A percentile compares a stretch with the other conserved stretches of the same genome.
These are phyloP conservation scores for Coccinonectria pachysandricola DNA, from an alignment of 2,329 filamentous ascomycete genomes.

Conservation along the genomic window DNA sequence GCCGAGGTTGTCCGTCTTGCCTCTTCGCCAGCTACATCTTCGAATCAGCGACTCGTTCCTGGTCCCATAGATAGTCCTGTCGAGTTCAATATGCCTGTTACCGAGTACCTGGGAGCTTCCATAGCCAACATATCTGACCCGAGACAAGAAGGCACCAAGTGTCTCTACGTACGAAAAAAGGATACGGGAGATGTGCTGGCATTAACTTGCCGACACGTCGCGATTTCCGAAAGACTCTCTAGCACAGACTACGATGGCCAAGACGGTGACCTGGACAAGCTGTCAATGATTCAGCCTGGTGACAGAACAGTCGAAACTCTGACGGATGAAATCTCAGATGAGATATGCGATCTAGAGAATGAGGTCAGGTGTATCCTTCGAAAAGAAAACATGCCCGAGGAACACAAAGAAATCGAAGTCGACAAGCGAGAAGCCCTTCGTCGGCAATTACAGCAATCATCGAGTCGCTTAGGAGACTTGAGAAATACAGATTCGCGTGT, in stretches of 20 bases:
- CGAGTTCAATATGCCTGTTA: background rate
- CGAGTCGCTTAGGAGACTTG: too few relatives aligned
- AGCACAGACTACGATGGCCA: background rate
- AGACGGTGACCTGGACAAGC: background rate
- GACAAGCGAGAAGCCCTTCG: too few relatives aligned
- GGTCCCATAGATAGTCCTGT: background rate
- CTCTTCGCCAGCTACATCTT: background rate
- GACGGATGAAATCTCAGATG: background rate
- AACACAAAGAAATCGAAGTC: too few relatives aligned
- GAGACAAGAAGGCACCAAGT: slow-evolving; percentile 2
- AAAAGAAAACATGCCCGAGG: too few relatives aligned
- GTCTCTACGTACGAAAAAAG: slow-evolving; percentile 3
- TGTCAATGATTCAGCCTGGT: slow-evolving; percentile 3
- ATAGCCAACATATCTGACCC: slow-evolving; percentile 1
- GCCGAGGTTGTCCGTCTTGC: background rate
- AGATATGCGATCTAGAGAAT: background rate
- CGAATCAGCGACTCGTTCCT: too few relatives aligned
- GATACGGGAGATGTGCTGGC: background rate
- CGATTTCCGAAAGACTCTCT: too few relatives aligned
- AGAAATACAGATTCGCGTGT: slow-evolving; percentile 1
- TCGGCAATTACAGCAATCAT: too few relatives aligned
- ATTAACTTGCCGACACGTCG: slow-evolving; percentile 6
- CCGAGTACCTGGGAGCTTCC: background rate
- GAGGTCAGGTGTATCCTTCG: too few relatives aligned
- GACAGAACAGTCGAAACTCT: background rate